A percentile compares a stretch with the other conserved stretches of the same genome.
Conservation (phyloP, 2,329 filamentous ascomycete species). For the Xylogone sp. region DNA sequence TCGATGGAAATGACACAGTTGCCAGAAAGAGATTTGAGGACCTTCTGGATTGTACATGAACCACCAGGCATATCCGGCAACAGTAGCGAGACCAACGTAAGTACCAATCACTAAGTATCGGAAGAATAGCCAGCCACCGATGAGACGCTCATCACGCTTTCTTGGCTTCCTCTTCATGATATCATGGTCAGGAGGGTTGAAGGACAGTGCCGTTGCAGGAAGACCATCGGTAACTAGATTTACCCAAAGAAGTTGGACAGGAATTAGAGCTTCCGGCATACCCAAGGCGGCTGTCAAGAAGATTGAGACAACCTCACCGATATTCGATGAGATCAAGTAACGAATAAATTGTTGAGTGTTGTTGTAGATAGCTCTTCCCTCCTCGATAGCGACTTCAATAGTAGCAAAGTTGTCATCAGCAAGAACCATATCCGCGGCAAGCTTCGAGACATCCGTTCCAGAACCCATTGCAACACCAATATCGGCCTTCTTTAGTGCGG, state of each 20-base stretch:
- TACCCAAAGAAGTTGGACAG: conserved; percentile 97
- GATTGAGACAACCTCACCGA: conserved; percentile 97
- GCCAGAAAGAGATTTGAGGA: conserved; percentile 86
- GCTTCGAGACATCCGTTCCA: conserved; percentile 92
- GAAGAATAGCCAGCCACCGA: conserved; percentile 95
- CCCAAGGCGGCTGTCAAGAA: conserved; percentile 94
- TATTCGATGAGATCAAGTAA: conserved; percentile 98
- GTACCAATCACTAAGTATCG: conserved; percentile 94
- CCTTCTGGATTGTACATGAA: conserved; percentile 94
- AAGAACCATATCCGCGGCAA: conserved; percentile 97
- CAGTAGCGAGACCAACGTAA: conserved; percentile 92
- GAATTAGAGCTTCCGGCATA: conserved; percentile 96
- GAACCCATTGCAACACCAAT: conserved; percentile 99
- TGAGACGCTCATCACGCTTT: conserved; percentile 88
- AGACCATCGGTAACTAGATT: conserved; percentile 97
- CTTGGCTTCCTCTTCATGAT: conserved; percentile 92
- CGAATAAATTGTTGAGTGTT: conserved; percentile 99
- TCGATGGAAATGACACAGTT: conserved; percentile 89
- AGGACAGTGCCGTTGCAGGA: conserved; percentile 91
- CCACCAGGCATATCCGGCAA: conserved; percentile 99
- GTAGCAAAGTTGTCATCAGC: conserved; percentile 99
- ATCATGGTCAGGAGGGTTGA: conserved; percentile 98
- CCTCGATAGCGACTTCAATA: conserved; percentile 92
- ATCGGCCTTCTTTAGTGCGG: conserved; percentile 95
- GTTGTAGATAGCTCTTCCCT: conserved; percentile 98